Base-by-base conservation (phyloP, 1,284 basidiomycete species). In the Leccinum fuscescens region DNA sequence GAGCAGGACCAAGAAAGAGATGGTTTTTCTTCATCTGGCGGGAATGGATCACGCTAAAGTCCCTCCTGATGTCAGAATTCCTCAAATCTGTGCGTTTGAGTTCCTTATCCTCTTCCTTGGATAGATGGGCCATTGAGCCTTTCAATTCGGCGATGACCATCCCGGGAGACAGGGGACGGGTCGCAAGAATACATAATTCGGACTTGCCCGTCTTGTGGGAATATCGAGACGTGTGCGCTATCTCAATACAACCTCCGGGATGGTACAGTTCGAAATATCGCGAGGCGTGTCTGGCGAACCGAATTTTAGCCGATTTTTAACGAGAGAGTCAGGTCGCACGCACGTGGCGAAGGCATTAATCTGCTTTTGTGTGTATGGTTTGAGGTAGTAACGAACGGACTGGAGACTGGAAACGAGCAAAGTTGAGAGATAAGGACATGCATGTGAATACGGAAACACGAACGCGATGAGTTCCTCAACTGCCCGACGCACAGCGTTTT, bases 31-130 rank as follows among this genome's bases (percentile, higher is more conserved):
- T 92, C 80, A 93, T 89, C 69, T 92, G 86, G 66, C 90, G 90
- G 48, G 91, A 94, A 72, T 93, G 90, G 61, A 96, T 93, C 67
- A 96, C 92, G 70, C 91, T 94, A 70, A 96, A 96, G 72, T 96
- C 94, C 67, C 90, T 82, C 58, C 91, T 82, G 61, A 90, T 89
- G 64, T 91, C 90, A 55, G 82, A 83, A 65, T 87, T 86, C 64
- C 84, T 80, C 59, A 79, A 69, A 72, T 89, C 86, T 14, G 87
- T 89, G 42, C 87, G 82, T 74, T 92, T 90, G 66, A 94, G 82
- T 65, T 92, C 89, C 72, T 83, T 84, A 69, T 93, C 91, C 69
- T 93, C 89, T 64, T 91, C 88, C 54, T 90, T 89, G 6, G 89
- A 88, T 46, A 94, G 76, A 70, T 93, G 86, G 11, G 91, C 91